Percentiles rank a stretch among this genome's conserved stretches.
Evolutionary conservation across 345 rosid species (phyloP).

Genomic region (Camelina laxa): DNA sequence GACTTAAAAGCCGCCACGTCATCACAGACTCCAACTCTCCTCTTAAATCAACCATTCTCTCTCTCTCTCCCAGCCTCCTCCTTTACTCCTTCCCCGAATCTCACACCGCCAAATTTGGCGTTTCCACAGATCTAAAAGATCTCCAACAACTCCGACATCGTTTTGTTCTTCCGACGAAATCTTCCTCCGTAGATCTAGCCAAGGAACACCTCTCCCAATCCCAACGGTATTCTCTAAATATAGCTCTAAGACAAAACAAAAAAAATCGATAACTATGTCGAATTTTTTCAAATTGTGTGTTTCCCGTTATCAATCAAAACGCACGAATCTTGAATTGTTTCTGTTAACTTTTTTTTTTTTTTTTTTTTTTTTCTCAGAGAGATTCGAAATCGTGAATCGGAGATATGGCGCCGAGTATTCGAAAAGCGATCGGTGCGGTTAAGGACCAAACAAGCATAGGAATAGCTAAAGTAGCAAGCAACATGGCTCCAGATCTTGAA

Average conservation of each 20-base stretch:
- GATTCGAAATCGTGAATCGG: neutral
- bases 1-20: neutral
- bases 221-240: constrained; percentile 39
- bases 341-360: neutral
- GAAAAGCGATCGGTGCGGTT: constrained; percentile 94
- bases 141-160: constrained; percentile 1
- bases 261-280: neutral
- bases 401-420: constrained; percentile 79
- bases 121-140: constrained; percentile 33
- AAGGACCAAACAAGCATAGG: constrained; percentile 97
- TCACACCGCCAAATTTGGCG: constrained; percentile 18
- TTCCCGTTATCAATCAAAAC: constrained; percentile 14
- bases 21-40: constrained; percentile 25
- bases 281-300: constrained; percentile 1
- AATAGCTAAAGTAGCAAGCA: constrained; percentile 87
- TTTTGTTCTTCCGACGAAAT: constrained; percentile 7
- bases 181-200: constrained; percentile 24
- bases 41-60: constrained; percentile 31
- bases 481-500: constrained; percentile 95
- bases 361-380: neutral
- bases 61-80: constrained; percentile 19
- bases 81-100: constrained; percentile 32
- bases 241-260: neutral
- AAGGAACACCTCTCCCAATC: neutral
- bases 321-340: neutral